Base-by-base conservation (phyloP, 345 rosid species). In the Eucalyptus guilfoylei region DNA sequence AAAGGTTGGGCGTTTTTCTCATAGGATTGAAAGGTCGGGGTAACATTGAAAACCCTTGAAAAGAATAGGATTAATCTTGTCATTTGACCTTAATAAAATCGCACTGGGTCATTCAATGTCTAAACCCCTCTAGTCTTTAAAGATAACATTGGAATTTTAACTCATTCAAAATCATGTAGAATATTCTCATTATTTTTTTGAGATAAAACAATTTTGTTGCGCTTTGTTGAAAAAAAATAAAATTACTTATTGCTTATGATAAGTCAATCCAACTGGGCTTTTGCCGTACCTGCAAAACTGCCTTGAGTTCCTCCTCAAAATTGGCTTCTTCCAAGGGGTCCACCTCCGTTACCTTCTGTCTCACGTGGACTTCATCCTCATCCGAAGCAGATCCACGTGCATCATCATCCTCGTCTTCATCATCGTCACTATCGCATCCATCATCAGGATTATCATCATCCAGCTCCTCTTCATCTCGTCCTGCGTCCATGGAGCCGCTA, bases 301-400 rank as follows among this genome's bases (percentile, higher is more conserved):
- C 99, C 92, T 94, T 93, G 62, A 98, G 94, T 92, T 97, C 99
- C 95, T 92, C 94, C 88, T 96, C 99, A 92, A 98, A 98, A 92
- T 91, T 94, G 4, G 95, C 96, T 85, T 91, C 92, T 93, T 98
- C 99, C 90, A 89, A 92, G 88, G 96, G 99, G 90, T 98, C 98
- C 62, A 95, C 96, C 89, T 95, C 95, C 5, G 97, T 93, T 49
- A 93, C 92, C 91, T 94, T 96, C 93, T 96, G 99, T 91, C 99
- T 96, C 67, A 98, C 95, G 88, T 89, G 98, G 87, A 97, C 96
- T 90, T 96, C 97, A 90, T 96, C 96, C 86, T 96, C 99, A 91
- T 96, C 99, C 49, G 96, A 96, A 92, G 94, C 97, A 88, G 96
- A 96, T 52, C 93, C 96, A 86, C 72, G 96, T 2, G 92, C 95